Percentiles rank a stretch among this genome's conserved stretches.
Evolutionary conservation across 768 basidiomycete genomes (phyloP).

Genomic region (Boletus speciosus): DNA sequence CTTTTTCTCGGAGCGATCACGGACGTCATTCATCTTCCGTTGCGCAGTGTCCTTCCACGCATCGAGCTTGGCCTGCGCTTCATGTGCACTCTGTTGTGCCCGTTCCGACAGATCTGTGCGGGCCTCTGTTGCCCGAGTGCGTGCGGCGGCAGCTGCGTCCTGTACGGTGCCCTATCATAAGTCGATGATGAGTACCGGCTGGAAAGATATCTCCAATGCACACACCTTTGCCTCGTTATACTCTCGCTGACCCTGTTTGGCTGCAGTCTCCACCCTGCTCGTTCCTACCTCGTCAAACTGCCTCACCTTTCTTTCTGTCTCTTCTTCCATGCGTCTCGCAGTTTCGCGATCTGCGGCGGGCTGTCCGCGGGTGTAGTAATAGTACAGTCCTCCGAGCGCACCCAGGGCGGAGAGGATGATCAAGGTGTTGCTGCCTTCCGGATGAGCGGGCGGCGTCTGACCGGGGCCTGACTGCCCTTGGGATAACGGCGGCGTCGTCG

Average conservation of each 20-base stretch:
- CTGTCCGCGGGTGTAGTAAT: conserved; percentile 33
- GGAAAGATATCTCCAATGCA: neutral
- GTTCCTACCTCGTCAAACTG: conserved; percentile 30
- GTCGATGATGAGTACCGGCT: neutral
- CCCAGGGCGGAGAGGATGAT: conserved; percentile 32
- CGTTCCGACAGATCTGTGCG: conserved; percentile 25
- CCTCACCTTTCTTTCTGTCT: conserved; percentile 27
- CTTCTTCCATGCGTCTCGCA: conserved; percentile 34
- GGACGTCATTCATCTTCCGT: conserved; percentile 22
- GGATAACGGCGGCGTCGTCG: conserved; percentile 13
- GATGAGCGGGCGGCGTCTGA: neutral
- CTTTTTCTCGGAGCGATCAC: conserved; percentile 25
- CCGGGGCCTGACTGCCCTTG: conserved; percentile 3
- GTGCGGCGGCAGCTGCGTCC: conserved; percentile 10
- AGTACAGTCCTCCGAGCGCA: conserved; percentile 36
- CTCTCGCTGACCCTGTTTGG: conserved; percentile 30
- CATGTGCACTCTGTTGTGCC: conserved; percentile 25
- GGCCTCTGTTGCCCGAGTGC: conserved; percentile 19
- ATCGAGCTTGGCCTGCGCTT: conserved; percentile 22
- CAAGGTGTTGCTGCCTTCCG: conserved; percentile 24
- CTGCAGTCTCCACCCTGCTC: conserved; percentile 25
- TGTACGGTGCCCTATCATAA: conserved; percentile 22
- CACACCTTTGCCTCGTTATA: conserved; percentile 36
- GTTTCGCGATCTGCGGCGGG: conserved; percentile 18
- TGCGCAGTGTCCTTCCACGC: conserved; percentile 27